phyloP scores from a whole-genome alignment of 129 eudicot genomes.

The Logfia minima region DNA sequence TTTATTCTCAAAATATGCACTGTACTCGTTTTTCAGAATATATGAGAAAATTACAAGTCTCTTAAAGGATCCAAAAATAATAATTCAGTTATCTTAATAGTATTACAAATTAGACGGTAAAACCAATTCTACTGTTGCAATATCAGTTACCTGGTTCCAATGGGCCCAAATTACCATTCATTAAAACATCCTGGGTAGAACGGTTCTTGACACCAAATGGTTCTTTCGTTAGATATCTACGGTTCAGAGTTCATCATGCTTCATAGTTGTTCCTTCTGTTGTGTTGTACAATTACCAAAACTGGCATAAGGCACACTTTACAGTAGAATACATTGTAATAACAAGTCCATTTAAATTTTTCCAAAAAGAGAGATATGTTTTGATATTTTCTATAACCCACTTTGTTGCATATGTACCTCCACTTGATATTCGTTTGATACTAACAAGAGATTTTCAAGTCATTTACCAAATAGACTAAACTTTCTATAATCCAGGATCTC shows the following conservation, averaged over 20 bases:
- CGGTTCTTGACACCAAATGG: background rate
- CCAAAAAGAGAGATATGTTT: background rate
- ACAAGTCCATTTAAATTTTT: background rate
- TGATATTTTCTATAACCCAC: background rate
- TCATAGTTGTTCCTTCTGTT: conserved; percentile 32
- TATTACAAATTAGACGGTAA: background rate
- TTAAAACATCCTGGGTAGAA: background rate
- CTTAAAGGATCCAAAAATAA: background rate
- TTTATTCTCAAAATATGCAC: background rate
- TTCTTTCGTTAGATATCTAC: background rate
- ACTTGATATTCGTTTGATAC: background rate
- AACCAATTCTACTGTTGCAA: background rate
- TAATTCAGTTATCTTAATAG: background rate
- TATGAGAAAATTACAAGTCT: background rate
- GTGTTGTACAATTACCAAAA: conserved; percentile 18
- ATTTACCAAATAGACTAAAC: background rate
- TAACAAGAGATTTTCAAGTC: background rate
- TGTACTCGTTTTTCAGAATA: background rate
- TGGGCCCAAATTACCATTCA: conserved; percentile 10
- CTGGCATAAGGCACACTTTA: background rate
- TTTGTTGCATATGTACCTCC: background rate
- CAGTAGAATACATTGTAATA: background rate
- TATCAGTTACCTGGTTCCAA: conserved; percentile 10
- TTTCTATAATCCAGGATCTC: too few species aligned
- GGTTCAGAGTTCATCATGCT: conserved; percentile 38